phyloP scores from a whole-genome alignment of 1,139 yeast genomes.

The Blastobotrys arbuscula region DNA sequence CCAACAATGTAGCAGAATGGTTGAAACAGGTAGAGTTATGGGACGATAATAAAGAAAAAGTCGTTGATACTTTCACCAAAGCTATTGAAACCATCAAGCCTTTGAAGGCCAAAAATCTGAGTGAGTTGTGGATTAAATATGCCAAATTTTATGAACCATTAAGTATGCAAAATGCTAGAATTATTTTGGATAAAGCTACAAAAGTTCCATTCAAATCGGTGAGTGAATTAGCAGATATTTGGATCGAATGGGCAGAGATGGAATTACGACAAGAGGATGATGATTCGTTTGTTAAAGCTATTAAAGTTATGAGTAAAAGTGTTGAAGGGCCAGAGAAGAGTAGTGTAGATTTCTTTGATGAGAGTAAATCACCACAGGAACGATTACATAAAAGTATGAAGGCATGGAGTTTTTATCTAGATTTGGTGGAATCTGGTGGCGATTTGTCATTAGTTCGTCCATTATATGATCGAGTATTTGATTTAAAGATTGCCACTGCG shows the following conservation, averaged over 20 bases:
- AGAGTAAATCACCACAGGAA: conserved; percentile 49
- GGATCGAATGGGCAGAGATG: conserved; percentile 70
- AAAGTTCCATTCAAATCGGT: conserved; percentile 62
- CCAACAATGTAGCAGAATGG: conserved; percentile 66
- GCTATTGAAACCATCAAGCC: conserved; percentile 72
- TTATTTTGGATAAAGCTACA: conserved; percentile 58
- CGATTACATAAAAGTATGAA: conserved; percentile 55
- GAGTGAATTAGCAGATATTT: conserved; percentile 62
- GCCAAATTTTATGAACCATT: conserved; percentile 54
- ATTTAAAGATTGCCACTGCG: conserved; percentile 65
- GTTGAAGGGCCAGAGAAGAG: conserved; percentile 41
- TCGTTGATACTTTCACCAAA: conserved; percentile 53
- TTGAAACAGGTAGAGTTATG: conserved; percentile 49
- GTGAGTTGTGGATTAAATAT: conserved; percentile 62
- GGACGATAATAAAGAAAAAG: conserved; percentile 37
- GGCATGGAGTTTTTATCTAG: conserved; percentile 73
- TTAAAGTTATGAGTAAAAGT: conserved; percentile 48
- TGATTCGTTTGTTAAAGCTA: conserved; percentile 41
- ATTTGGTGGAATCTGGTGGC: conserved; percentile 56
- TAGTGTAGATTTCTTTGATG: conserved; percentile 39
- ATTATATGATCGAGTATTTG: conserved; percentile 58
- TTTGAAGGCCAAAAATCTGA: conserved; percentile 40
- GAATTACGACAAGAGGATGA: conserved; percentile 46
- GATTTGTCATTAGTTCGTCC: conserved; percentile 40
- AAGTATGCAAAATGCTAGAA: conserved; percentile 49